Evolutionary conservation across 2,329 filamentous ascomycete species (phyloP).

Genomic region (Penicillium sp.): DNA sequence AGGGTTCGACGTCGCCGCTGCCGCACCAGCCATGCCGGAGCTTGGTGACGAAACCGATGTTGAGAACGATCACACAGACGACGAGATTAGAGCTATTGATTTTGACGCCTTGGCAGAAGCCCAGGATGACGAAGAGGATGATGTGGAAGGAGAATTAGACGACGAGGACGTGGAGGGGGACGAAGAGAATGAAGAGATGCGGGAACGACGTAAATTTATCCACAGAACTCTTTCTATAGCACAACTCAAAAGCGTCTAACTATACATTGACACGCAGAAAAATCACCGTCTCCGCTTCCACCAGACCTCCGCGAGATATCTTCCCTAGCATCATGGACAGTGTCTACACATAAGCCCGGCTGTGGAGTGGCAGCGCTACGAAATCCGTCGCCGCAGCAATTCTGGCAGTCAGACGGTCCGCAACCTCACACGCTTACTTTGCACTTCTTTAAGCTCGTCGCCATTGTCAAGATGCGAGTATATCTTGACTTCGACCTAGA

Average conservation of each 20-base stretch:
- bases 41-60: constrained; percentile 7
- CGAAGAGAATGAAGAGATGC: constrained; percentile 23
- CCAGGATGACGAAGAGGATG: constrained; percentile 28
- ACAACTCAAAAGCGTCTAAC: background rate
- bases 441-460: constrained; percentile 57
- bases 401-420: constrained; percentile 65
- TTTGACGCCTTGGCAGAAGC: constrained; percentile 18
- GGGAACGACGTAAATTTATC: constrained; percentile 27
- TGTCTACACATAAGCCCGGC: constrained; percentile 60
- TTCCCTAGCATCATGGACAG: constrained; percentile 63
- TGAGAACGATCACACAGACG: constrained; percentile 14
- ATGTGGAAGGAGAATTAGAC: constrained; percentile 24
- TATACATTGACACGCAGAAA: constrained; percentile 20
- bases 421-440: constrained; percentile 62
- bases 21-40: constrained; percentile 4
- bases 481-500: constrained; percentile 86
- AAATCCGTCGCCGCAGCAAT: constrained; percentile 52
- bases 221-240: background rate
- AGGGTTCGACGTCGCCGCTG: background rate
- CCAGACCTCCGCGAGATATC: constrained; percentile 58
- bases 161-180: constrained; percentile 19
- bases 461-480: constrained; percentile 49
- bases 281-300: constrained; percentile 34
- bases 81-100: constrained; percentile 14
- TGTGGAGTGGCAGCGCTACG: constrained; percentile 59